A percentile compares a stretch with the other conserved stretches of the same genome.
These are phyloP conservation scores for Aspergillus sp. DNA, from an alignment of 2,329 filamentous ascomycete species.

Conservation along the genomic window DNA sequence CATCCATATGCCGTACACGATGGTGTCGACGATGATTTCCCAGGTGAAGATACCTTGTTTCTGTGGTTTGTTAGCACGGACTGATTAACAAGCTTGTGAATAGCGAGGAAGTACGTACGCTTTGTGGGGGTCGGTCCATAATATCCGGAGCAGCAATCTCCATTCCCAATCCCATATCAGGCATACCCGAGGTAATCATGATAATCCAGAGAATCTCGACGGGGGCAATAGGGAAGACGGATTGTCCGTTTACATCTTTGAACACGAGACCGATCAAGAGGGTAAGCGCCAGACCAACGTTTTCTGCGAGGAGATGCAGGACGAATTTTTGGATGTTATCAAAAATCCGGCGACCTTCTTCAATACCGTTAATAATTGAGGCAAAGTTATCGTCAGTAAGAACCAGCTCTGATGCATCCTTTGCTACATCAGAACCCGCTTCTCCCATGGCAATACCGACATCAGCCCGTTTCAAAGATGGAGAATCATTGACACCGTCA, in stretches of 20 bases:
- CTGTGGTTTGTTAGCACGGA: constrained; percentile 20
- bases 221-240: constrained; percentile 82
- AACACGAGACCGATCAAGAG: constrained; percentile 80
- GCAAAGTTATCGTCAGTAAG: constrained; percentile 84
- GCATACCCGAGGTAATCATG: constrained; percentile 85
- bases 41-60: constrained; percentile 72
- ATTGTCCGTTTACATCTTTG: constrained; percentile 68
- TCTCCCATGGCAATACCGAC: constrained; percentile 86
- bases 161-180: constrained; percentile 83
- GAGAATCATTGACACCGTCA: constrained; percentile 85
- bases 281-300: constrained; percentile 80
- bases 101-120: constrained; percentile 22
- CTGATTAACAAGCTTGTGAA: too few species aligned
- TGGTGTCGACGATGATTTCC: constrained; percentile 75
- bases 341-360: constrained; percentile 81
- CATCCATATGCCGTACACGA: constrained; percentile 78
- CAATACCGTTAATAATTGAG: constrained; percentile 78
- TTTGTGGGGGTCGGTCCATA: constrained; percentile 76
- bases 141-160: constrained; percentile 74
- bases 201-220: constrained; percentile 93
- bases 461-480: constrained; percentile 76
- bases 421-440: constrained; percentile 80
- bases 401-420: constrained; percentile 64
- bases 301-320: constrained; percentile 74
- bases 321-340: constrained; percentile 91